Conservation (phyloP, 371 early-diverging fungal genomes). For the Zychaea mexicana region DNA sequence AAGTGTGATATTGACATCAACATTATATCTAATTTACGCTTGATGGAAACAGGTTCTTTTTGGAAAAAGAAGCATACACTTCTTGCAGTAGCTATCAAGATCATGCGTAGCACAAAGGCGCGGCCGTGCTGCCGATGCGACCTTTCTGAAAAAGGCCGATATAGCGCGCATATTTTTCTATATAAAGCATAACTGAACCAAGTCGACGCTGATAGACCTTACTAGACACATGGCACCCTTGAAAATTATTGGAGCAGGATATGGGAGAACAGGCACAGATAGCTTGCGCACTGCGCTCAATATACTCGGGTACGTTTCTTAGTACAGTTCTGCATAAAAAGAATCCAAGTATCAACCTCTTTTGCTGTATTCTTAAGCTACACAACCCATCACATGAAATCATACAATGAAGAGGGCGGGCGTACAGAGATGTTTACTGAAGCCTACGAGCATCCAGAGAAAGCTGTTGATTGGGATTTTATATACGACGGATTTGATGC, state of each 20-base stretch:
- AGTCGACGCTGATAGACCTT: no score
- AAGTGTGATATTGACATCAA: no score
- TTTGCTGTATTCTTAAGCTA: no score
- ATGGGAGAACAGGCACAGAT: conserved; percentile 15
- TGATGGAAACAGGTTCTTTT: no score
- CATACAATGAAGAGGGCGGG: conserved; percentile 3
- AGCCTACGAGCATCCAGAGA: conserved; percentile 17
- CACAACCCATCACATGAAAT: conserved; percentile 21
- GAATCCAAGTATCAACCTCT: background rate
- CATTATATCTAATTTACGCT: no score
- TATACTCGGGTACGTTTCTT: conserved; percentile 5
- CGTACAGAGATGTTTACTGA: conserved; percentile 11
- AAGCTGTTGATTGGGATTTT: conserved; percentile 14
- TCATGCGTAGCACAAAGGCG: no score
- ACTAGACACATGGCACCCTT: conserved; percentile 17
- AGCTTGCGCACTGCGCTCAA: conserved; percentile 13
- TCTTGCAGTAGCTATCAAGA: no score
- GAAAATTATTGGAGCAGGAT: conserved; percentile 15
- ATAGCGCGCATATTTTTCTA: no score
- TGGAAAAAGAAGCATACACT: no score
- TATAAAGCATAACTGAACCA: no score
- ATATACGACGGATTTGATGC: background rate
- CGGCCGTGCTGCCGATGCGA: no score
- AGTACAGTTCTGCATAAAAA: background rate
- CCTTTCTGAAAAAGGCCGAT: no score